These are phyloP conservation scores for Metschnikowia peoriensis DNA, from an alignment of 805 yeast genomes.

Conservation along the genomic window DNA sequence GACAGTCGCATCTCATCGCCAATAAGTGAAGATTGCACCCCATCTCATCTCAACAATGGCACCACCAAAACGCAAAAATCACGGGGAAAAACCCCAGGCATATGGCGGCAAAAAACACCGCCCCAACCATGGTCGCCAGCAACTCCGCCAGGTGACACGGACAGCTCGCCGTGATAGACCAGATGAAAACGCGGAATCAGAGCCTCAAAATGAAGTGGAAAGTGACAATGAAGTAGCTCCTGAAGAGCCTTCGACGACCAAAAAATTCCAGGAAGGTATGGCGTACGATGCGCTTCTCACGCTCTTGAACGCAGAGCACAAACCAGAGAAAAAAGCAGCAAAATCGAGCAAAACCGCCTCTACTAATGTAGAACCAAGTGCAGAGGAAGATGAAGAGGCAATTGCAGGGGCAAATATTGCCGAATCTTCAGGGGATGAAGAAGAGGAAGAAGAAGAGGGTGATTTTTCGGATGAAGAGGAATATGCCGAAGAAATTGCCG, in stretches of 20 bases:
- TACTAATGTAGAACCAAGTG: slow-evolving; percentile 10
- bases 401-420: slow-evolving; percentile 32
- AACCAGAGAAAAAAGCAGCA: not conserved
- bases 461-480: slow-evolving; percentile 14
- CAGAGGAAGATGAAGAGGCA: slow-evolving; percentile 11
- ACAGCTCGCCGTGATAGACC: slow-evolving; percentile 41
- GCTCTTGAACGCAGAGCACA: slow-evolving; percentile 42
- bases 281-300: slow-evolving; percentile 70
- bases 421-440: slow-evolving; percentile 18
- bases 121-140: slow-evolving; percentile 55
- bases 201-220: slow-evolving; percentile 15
- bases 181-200: slow-evolving; percentile 17
- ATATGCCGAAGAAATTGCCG: slow-evolving; percentile 1
- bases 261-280: slow-evolving; percentile 30
- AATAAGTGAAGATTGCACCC: not conserved
- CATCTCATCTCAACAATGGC: slow-evolving; percentile 3
- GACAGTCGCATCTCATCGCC: slow-evolving; percentile 8
- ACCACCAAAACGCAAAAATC: slow-evolving; percentile 1
- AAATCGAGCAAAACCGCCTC: slow-evolving; percentile 35
- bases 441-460: slow-evolving; percentile 17
- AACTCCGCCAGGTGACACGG: slow-evolving; percentile 58
- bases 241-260: slow-evolving; percentile 8
- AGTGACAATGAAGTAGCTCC: slow-evolving; percentile 14
- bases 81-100: not conserved
- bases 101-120: slow-evolving; percentile 6